phyloP scores from a whole-genome alignment of 768 basidiomycete genomes.

The Lyophyllum semitale region DNA sequence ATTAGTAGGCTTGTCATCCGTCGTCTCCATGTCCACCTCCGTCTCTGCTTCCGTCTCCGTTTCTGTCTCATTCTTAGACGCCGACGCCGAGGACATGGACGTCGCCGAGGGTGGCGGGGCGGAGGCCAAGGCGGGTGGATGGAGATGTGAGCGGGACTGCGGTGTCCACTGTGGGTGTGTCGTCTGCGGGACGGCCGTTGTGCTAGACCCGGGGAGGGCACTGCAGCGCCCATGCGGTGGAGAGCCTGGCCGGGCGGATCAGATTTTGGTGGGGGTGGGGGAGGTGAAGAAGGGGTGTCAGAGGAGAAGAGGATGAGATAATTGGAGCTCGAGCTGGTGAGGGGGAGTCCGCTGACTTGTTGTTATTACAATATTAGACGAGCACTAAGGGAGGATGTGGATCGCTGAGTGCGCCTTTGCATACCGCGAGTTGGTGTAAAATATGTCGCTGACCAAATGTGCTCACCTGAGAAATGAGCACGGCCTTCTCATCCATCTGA shows the following conservation, averaged over 20 bases:
- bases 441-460: slow-evolving; percentile 97
- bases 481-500: too few relatives aligned
- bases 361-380: too few relatives aligned
- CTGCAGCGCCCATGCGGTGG: slow-evolving; percentile 52
- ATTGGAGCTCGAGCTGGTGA: slow-evolving; percentile 96
- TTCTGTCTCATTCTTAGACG: slow-evolving; percentile 25
- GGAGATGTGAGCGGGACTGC: neutral
- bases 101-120: neutral
- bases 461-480: too few relatives aligned
- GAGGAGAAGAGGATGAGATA: slow-evolving; percentile 78
- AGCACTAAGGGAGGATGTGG: too few relatives aligned
- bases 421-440: slow-evolving; percentile 98
- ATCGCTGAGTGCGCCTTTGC: slow-evolving; percentile 87
- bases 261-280: neutral
- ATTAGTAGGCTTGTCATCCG: slow-evolving; percentile 83
- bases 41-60: slow-evolving; percentile 26
- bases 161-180: neutral
- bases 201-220: slow-evolving; percentile 30
- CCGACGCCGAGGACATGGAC: too few relatives aligned
- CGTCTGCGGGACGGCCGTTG: slow-evolving; percentile 7
- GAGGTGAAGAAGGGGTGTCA: neutral
- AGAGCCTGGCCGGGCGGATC: neutral
- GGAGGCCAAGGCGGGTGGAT: neutral
- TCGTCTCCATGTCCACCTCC: slow-evolving; percentile 55
- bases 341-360: slow-evolving; percentile 94